Evolutionary conservation across 2,329 filamentous ascomycete genomes (phyloP), one percentile per base, ranked within the genome.

Genomic region (Grosmannia huntii): DNA sequence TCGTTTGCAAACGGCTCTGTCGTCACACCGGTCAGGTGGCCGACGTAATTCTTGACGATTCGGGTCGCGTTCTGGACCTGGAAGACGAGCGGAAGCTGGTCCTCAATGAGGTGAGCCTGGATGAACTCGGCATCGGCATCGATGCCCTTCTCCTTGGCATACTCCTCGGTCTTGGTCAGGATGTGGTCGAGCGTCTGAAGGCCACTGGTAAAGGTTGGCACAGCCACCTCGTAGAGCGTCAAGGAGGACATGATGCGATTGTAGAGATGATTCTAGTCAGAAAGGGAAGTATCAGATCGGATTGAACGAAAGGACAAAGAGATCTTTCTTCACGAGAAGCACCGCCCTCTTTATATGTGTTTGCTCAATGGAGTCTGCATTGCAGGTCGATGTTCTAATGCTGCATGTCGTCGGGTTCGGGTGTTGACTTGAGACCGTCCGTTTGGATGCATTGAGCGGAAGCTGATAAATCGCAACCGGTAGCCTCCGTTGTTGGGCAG

Each of bases 21-120:
- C 0, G 62, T 49, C 10, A 58, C 52, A 44, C 66, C 66, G 0
- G 64, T 65, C n/a, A 71, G 56, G 55, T 64, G 62, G 57, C 60
- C 59, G 55, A 72, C 53, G 58, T 64, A 62, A 52, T 62, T 63
- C 59, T 65, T 65, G 61, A 64, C 63, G 0, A 63, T 62, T 60
- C 67, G 66, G 58, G 66, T 67, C 16, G 65, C 65, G 53, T 63
- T 64, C 53, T 68, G 65, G 11, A 73, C 65, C 57, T 73, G 71
- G 63, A 70, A 70, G n/a, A 57, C 60, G n/a, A 74, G 65, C 7
- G 71, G 69, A 1, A 63, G 57, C 67, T 72, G 72, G 64, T 73
- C 71, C 5, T 66, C 66, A 33, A 64, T 58, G 2, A 73, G 65
- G 5, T 65, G 65, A 12, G 66, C 64, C 11, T 61, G 33, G 36